phyloP scores from a whole-genome alignment of 2,329 filamentous ascomycete genomes.

The Scolecobasidium constrictum region DNA sequence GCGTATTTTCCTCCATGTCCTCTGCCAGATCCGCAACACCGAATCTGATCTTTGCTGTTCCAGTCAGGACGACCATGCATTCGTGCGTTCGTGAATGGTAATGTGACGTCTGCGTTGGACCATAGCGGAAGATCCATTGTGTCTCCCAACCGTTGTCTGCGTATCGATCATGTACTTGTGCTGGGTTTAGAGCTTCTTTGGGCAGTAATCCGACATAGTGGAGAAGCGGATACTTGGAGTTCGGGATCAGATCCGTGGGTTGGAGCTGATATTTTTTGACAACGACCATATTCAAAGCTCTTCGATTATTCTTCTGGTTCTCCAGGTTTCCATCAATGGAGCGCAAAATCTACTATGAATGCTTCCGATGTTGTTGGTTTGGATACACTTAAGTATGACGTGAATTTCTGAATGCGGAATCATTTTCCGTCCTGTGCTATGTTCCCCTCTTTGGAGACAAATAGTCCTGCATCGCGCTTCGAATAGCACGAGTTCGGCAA shows the following conservation, averaged over 20 bases:
- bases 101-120: constrained; percentile 42
- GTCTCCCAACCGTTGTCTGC: constrained; percentile 39
- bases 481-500: no score
- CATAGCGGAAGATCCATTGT: constrained; percentile 49
- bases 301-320: no score
- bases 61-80: constrained; percentile 46
- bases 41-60: constrained; percentile 42
- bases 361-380: no score
- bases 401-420: no score
- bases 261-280: constrained; percentile 3
- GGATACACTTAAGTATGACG: no score
- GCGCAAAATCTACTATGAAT: no score
- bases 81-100: constrained; percentile 48
- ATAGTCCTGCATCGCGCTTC: no score
- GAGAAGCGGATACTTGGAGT: constrained; percentile 39
- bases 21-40: constrained; percentile 39
- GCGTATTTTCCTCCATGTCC: constrained; percentile 29
- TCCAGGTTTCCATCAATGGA: no score
- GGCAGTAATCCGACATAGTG: constrained; percentile 39
- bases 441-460: no score
- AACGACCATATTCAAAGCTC: background rate
- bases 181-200: constrained; percentile 16
- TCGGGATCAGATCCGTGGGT: constrained; percentile 8
- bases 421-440: no score
- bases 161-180: constrained; percentile 34